Base-by-base conservation (phyloP, 164 flowering plant genomes). In the Vitis cinerea region DNA sequence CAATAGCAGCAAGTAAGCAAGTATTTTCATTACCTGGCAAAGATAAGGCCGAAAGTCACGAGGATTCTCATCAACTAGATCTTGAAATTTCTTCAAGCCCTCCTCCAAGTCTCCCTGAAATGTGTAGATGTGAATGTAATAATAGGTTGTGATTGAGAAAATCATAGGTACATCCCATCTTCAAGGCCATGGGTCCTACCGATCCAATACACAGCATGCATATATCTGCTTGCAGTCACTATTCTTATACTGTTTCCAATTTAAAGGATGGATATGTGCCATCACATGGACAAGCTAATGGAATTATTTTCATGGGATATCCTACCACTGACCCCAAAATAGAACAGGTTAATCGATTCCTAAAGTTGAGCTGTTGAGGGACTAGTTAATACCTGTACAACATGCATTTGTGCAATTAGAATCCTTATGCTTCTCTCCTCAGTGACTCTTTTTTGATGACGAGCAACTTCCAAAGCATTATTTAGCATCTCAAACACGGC, bases 31-130 rank as follows among this genome's bases (percentile, higher is more conserved):
- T 70, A 92, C 99, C 97, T 90, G 94, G 79, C 97, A 95, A 66
- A 92, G 90, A 80, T 95, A 90, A 27, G 99, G 99, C 61, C 99
- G 89, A 68, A 95, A 95, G 84, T 92, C 99, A 74, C 93, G 80
- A 58, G 93, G 97, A 70, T 95, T 82, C 58, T 91, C 97, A 64
- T 85, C 72, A 62, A 91, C 81, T 73, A 95, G 81, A 71, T 76
- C 86, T 75, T 87, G 88, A 71, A 87, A 88, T 59, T 80, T 74
- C 66, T 76, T 82, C 80, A 92, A 77, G 48, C 82, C 93, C 67
- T 84, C 90, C 50, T 90, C 92, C 81, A 95, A 78, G 11, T 91
- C 77, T 23, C 97, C 99, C 99, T 94, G 89, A 73, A 50, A 15
- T 48, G 50, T 16, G 15, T 27, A 30, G 17, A 63, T 14, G 6